phyloP scores from a whole-genome alignment of 805 yeast species.

The Yarrowia osloensis region DNA sequence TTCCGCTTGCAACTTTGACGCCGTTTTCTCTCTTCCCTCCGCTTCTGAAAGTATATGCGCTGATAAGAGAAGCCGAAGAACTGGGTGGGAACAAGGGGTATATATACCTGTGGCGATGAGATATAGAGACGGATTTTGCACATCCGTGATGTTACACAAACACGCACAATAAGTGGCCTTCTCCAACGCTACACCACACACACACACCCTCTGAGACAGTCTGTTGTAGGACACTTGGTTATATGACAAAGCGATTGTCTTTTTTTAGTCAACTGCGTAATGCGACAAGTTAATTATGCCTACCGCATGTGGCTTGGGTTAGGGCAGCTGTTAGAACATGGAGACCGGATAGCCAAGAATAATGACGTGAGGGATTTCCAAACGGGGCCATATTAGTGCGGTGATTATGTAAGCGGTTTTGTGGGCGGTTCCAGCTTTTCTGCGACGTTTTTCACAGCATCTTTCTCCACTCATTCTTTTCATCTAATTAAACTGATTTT shows the following conservation, averaged over 20 bases:
- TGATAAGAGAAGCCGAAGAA: neutral
- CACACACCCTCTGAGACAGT: neutral
- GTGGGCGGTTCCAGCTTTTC: no score
- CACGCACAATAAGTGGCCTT: no score
- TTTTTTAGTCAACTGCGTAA: neutral
- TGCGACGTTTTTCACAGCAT: no score
- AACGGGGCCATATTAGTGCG: neutral
- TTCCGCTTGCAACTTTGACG: neutral
- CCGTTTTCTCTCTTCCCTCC: neutral
- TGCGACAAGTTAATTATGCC: neutral
- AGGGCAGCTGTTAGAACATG: neutral
- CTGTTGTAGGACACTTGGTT: neutral
- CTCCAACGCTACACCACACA: neutral
- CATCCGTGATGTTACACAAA: neutral
- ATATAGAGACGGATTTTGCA: neutral
- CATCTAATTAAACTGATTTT: no score
- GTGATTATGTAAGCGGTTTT: neutral
- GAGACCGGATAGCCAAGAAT: neutral
- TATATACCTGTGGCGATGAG: neutral
- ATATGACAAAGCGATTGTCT: neutral
- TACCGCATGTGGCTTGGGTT: neutral
- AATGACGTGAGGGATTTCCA: neutral
- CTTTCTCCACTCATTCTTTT: no score
- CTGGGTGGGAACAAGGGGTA: neutral
- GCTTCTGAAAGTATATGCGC: neutral